phyloP scores from a whole-genome alignment of 306 rosid genomes.

The Sicyos edulis region DNA sequence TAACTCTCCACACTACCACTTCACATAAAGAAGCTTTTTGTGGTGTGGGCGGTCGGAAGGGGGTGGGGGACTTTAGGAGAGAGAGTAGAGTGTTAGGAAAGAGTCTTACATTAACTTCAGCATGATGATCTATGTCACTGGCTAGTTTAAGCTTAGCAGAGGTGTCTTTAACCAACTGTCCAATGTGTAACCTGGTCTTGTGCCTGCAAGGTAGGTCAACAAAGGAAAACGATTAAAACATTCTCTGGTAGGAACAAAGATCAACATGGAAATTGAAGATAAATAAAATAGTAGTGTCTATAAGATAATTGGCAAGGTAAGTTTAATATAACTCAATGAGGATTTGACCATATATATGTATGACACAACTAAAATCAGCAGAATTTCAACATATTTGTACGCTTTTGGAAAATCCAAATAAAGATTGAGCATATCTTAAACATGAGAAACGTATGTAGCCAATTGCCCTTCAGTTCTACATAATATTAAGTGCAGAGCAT shows the following conservation, averaged over 20 bases:
- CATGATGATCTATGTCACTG: slow-evolving; percentile 77
- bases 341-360: neutral
- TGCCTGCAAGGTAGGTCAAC: slow-evolving; percentile 49
- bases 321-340: neutral
- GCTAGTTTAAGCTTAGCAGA: slow-evolving; percentile 89
- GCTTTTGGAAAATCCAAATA: neutral
- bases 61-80: neutral
- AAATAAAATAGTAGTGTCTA: neutral
- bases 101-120: slow-evolving; percentile 60
- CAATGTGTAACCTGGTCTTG: slow-evolving; percentile 84
- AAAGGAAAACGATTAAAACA: neutral
- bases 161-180: slow-evolving; percentile 91
- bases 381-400: neutral
- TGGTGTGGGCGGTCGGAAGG: too few relatives aligned
- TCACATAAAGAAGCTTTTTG: neutral
- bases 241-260: neutral
- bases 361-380: neutral
- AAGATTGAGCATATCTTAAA: neutral
- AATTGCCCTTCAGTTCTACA: neutral
- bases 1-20: neutral
- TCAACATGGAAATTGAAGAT: neutral
- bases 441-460: neutral
- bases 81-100: neutral
- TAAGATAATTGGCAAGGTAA: neutral
- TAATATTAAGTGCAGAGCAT: neutral